Evolutionary conservation across 83 land plant species (phyloP), one percentile per base, ranked within the genome.

Genomic region (Picea engelmannii): DNA sequence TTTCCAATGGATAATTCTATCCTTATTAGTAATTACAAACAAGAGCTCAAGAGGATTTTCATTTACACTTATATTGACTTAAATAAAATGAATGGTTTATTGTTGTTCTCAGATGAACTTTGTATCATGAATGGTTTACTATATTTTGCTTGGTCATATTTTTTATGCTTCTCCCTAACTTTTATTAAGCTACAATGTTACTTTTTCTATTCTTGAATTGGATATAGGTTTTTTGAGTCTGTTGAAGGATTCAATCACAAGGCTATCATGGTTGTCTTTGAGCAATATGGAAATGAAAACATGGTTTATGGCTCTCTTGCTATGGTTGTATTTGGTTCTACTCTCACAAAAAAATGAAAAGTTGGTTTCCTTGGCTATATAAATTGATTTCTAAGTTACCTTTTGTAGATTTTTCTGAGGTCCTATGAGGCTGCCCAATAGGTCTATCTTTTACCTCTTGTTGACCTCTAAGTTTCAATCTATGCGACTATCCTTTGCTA

Each of bases 301-400:
- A 42, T 47, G 52, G 6, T 71, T 71, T 71, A 42, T 71, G n/a
- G 76, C 76, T 16, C 20, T 71, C 44, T 42, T 71, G 76, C 49
- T 16, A 40, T 71, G 49, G 76, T 71, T 42, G 31, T 27, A 27
- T 27, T 27, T 27, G 31, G 31, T 27, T 27, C 31, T 27, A 27
- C 31, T 27, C 31, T 40, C 16, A n/a, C 52, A 71, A 21, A 71
- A 71, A 40, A 20, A 16, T 24, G 76, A 42, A 71, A 18, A 71
- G 11, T 68, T 35, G 73, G 35, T 42, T 40, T 6, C 17, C 55
- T 71, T 21, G 44, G 76, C 17, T 71, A 44, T 20, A 71, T 49
- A 71, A 2, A 71, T 3, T 44, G 52, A 49, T 71, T 71, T 71
- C 49, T 42, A 20, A 18, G 49, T 24, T 42, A 10, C 44, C 5